Evolutionary conservation across 371 early-diverging fungal species (phyloP).

Genomic region (Fennellomyces sp.): DNA sequence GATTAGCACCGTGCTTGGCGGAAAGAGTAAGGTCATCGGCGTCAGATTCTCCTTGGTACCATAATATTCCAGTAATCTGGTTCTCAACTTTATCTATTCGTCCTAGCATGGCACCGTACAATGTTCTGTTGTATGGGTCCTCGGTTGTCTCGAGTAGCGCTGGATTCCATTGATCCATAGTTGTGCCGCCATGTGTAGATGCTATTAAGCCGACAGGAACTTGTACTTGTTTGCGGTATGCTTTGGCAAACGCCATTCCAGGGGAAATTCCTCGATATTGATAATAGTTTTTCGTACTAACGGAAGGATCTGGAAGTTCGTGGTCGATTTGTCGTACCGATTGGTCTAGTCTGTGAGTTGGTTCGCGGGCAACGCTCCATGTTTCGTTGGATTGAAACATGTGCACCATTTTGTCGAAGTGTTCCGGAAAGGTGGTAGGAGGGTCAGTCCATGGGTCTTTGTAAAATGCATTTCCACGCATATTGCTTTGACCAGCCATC

Average conservation of each 20-base stretch:
- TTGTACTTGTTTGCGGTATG: slow-evolving; percentile 13
- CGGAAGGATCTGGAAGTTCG: slow-evolving; percentile 38
- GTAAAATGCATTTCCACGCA: slow-evolving; percentile 44
- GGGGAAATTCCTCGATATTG: slow-evolving; percentile 32
- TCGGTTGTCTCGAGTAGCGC: background rate
- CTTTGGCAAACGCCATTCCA: slow-evolving; percentile 26
- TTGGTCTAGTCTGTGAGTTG: slow-evolving; percentile 25
- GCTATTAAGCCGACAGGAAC: slow-evolving; percentile 44
- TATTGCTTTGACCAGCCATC: slow-evolving; percentile 52
- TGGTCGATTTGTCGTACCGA: slow-evolving; percentile 33
- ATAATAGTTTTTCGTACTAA: slow-evolving; percentile 16
- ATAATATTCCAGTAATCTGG: slow-evolving; percentile 35
- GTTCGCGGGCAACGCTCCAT: slow-evolving; percentile 31
- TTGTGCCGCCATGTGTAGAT: slow-evolving; percentile 42
- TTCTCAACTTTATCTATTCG: slow-evolving; percentile 16
- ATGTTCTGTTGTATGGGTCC: slow-evolving; percentile 12
- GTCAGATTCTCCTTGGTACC: slow-evolving; percentile 53
- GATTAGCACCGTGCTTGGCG: background rate
- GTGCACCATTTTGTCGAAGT: too few species aligned
- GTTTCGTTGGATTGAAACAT: slow-evolving; percentile 34
- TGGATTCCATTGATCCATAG: slow-evolving; percentile 30
- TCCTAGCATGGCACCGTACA: slow-evolving; percentile 45
- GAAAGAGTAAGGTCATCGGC: background rate
- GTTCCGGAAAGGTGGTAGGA: too few species aligned
- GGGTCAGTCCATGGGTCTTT: background rate